Conservation (phyloP, 768 basidiomycete species). For the Naganishia antarctica region DNA sequence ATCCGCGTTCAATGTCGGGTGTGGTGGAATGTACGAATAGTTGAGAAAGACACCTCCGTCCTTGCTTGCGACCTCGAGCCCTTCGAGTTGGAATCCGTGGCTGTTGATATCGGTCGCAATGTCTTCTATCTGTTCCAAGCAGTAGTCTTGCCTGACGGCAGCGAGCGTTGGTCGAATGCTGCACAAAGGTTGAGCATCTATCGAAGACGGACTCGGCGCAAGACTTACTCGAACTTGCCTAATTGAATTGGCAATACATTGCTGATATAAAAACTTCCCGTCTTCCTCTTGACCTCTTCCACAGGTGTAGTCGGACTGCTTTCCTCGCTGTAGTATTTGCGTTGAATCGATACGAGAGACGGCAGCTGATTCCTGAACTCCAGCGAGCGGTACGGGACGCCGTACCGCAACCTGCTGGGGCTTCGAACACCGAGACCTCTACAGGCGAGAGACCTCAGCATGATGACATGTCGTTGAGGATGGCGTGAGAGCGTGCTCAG, state of each 20-base stretch:
- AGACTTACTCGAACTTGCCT: slow-evolving; percentile 37
- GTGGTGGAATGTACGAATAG: slow-evolving; percentile 37
- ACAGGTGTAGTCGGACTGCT: not conserved
- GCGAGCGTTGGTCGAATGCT: slow-evolving; percentile 37
- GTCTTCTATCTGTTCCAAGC: slow-evolving; percentile 43
- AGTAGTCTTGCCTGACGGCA: slow-evolving; percentile 36
- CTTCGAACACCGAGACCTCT: not conserved
- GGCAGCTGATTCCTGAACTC: not conserved
- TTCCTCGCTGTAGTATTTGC: slow-evolving; percentile 1
- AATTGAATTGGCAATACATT: slow-evolving; percentile 46
- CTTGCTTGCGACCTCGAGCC: slow-evolving; percentile 40
- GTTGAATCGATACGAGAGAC: not conserved
- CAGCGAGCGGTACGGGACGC: not conserved
- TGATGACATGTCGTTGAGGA: slow-evolving; percentile 1
- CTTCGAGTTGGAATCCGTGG: slow-evolving; percentile 41
- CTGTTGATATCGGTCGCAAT: slow-evolving; percentile 34
- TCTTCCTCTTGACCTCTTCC: slow-evolving; percentile 11
- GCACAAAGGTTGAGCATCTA: not conserved
- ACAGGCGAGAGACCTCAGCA: slow-evolving; percentile 15
- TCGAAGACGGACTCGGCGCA: not conserved
- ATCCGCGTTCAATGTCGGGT: not conserved
- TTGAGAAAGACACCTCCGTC: slow-evolving; percentile 45
- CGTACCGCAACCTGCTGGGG: not conserved
- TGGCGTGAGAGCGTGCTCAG: not conserved
- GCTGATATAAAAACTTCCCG: slow-evolving; percentile 42